Evolutionary conservation across 768 basidiomycete genomes (phyloP).

Genomic region (Imleria badia): DNA sequence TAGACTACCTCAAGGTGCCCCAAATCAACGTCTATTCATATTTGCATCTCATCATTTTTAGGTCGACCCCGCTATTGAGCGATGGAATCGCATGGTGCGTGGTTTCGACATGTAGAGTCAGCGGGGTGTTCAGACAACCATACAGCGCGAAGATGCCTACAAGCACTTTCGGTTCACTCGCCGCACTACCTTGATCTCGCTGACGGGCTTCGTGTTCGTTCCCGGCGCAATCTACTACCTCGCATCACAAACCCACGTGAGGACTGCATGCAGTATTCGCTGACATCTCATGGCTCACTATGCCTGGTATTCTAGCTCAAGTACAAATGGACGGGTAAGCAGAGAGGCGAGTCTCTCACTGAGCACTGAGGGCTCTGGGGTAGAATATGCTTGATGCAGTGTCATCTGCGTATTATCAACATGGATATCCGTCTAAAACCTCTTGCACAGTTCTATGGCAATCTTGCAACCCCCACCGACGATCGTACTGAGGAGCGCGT

Average conservation of each 20-base stretch:
- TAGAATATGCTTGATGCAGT: background rate
- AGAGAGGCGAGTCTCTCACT: constrained; percentile 43
- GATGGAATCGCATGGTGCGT: constrained; percentile 60
- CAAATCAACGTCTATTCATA: background rate
- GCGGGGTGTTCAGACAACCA: background rate
- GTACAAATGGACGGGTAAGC: constrained; percentile 56
- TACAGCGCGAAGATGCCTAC: constrained; percentile 82
- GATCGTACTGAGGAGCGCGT: constrained; percentile 83
- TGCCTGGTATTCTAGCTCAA: constrained; percentile 37
- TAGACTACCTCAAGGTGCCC: constrained; percentile 61
- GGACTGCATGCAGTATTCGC: constrained; percentile 37
- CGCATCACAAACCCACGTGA: constrained; percentile 37
- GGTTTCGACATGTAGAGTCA: constrained; percentile 6
- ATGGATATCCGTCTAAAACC: constrained; percentile 47
- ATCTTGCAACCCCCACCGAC: constrained; percentile 84
- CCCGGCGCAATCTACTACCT: constrained; percentile 57
- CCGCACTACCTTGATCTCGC: constrained; percentile 56
- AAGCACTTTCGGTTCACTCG: constrained; percentile 80
- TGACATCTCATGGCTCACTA: constrained; percentile 7
- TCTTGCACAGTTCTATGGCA: constrained; percentile 88
- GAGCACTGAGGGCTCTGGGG: constrained; percentile 19
- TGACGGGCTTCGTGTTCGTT: constrained; percentile 63
- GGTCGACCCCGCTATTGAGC: constrained; percentile 59
- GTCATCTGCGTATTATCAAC: background rate
- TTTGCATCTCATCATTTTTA: constrained; percentile 6